Base-by-base conservation (phyloP, 495 filamentous ascomycete genomes). In the Penicillium paxilli region DNA sequence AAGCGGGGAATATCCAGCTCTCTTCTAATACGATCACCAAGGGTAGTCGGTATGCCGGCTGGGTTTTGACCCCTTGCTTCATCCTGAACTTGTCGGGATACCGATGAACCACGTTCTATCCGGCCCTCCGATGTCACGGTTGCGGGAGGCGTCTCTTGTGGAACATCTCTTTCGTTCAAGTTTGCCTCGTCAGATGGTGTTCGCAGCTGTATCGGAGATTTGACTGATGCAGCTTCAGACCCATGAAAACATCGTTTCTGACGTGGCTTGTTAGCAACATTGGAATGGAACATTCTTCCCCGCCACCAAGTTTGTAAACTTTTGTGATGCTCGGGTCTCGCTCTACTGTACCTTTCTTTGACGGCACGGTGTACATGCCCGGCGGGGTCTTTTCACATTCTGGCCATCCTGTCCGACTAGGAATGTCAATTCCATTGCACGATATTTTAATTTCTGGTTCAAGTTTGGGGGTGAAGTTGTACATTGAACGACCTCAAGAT, bases 201-300 rank as follows among this genome's bases (percentile, higher is more conserved):
- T 38, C 17, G 35, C 35, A 19, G 7, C 2, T 16, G 16, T 38
- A 5, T 1, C 35, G 7, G 30, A 4, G 8, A 7, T 19, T 38
- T 38, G 0, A 16, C 35, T 38, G 5, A 19, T 1, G 4, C 35
- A 19, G 16, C 16, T 0, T 3, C 12, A 21, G 9, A 11, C 5
- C 20, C 50, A 38, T 66, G 63, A 16, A 55, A 57, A 24, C 63
- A 66, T 46, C 57, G 61, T 61, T 59, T 66, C 63, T 66, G 37
- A 11, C 0, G 3, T n/a, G 8, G 5, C 1, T 1, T n/a, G 12
- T 46, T 47, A 49, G 51, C n/a, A n/a, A n/a, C n/a, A n/a, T n/a
- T n/a, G n/a, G n/a, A n/a, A n/a, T n/a, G n/a, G n/a, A n/a, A 17
- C 1, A 21, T 25, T 4, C 5, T 16, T 3, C 16, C 4, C 17